Base-by-base conservation (phyloP, 768 basidiomycete genomes). In the Rhodosporidiobolus odoratus region DNA sequence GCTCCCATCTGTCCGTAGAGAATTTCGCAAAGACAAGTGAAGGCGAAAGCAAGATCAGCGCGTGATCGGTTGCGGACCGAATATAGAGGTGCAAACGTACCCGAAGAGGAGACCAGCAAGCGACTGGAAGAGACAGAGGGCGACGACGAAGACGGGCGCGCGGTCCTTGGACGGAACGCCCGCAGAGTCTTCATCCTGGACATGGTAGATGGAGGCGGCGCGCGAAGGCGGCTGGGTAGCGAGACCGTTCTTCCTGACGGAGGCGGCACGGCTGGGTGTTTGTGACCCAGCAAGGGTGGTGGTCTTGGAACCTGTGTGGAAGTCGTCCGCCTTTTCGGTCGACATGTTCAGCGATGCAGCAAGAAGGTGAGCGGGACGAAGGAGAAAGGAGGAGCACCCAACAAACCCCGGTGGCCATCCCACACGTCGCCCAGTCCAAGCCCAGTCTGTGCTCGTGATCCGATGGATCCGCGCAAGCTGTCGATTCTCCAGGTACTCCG, bases 61-160 rank as follows among this genome's bases (percentile, higher is more conserved):
- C 8, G 41, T 50, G 25, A 61, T 37, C 34, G 27, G 37, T 2
- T 6, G 37, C 30, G 3, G 25, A 23, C 27, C n/a, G 25, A 32
- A 35, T 25, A 12, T 10, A 34, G 16, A 16, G 23, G 48, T 27
- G 38, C n/a, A 19, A 53, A 43, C 65, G 65, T 2, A 70, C 69
- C 69, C 72, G 53, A 73, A 73, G 40, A 73, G 67, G 66, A 73
- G 64, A 65, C 71, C 71, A 3, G 71, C 71, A 50, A 72, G 71
- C n/a, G 66, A 68, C 62, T 69, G 67, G 67, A 73, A 73, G 47
- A 73, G 57, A 48, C 72, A 73, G 64, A 69, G 67, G 21, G 66
- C 66, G 30, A 73, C 72, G 41, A 69, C 72, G 60, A 69, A 69
- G 15, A 48, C 40, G 30, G 72, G 72, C 17, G 72, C 72, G 60